Conservation (phyloP, 805 yeast species). For the Schizosaccharomyces cryophilus region DNA sequence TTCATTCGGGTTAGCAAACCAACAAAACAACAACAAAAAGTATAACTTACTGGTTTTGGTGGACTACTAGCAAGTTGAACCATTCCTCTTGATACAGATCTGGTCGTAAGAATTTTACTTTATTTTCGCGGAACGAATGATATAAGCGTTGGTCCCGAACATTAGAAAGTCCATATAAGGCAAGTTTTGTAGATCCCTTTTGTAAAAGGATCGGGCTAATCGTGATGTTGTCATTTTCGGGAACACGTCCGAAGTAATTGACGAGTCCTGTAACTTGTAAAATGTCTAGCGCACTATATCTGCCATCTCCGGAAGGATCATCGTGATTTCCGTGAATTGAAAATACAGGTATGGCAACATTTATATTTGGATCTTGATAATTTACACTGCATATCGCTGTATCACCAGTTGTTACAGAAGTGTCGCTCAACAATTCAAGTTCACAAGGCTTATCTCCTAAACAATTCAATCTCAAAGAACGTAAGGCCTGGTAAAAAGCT, state of each 20-base stretch:
- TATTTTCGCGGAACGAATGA: constrained; percentile 56
- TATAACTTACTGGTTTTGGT: constrained; percentile 41
- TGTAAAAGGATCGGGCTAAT: constrained; percentile 56
- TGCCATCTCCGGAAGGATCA: constrained; percentile 56
- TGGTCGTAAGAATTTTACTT: constrained; percentile 59
- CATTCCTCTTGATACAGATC: constrained; percentile 26
- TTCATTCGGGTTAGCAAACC: not conserved
- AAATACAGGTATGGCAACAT: constrained; percentile 72
- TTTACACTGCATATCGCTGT: constrained; percentile 39
- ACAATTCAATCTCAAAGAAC: constrained; percentile 42
- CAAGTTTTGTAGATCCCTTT: constrained; percentile 61
- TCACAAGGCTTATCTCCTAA: constrained; percentile 76
- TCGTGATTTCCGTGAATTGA: constrained; percentile 92
- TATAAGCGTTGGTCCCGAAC: constrained; percentile 73
- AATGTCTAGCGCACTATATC: constrained; percentile 67
- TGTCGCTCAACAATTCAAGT: constrained; percentile 60
- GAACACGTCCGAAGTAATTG: constrained; percentile 71
- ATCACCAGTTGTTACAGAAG: constrained; percentile 33
- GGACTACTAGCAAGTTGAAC: constrained; percentile 70
- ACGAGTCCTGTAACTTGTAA: constrained; percentile 57
- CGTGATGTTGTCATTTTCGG: constrained; percentile 47
- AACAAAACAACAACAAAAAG: not conserved
- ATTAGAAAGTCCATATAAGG: constrained; percentile 71
- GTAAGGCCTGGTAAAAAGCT: constrained; percentile 61
- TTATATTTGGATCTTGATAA: constrained; percentile 75